phyloP scores from a whole-genome alignment of 75 land plant species.

The Larix kaempferi region DNA sequence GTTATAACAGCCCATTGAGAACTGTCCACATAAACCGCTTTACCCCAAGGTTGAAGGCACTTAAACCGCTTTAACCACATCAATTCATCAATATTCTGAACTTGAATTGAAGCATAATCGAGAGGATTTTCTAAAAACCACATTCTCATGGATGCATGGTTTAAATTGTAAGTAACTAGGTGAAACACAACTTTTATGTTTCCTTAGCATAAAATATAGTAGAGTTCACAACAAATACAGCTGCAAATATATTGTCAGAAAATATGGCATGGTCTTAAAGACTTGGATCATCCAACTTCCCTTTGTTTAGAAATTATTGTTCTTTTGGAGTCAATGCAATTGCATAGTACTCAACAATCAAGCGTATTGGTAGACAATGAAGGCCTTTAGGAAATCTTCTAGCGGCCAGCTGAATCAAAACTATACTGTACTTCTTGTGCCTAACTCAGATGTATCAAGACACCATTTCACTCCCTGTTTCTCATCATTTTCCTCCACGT shows the following conservation, averaged over 20 bases:
- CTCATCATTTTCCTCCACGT: too few relatives aligned
- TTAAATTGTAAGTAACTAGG: conserved; percentile 68
- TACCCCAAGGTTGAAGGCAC: too few relatives aligned
- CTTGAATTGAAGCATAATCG: too few relatives aligned
- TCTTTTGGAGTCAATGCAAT: conserved; percentile 32
- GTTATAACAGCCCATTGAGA: too few relatives aligned
- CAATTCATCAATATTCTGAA: too few relatives aligned
- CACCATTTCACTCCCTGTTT: too few relatives aligned
- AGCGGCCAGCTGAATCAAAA: conserved; percentile 58
- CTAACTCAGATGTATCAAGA: too few relatives aligned
- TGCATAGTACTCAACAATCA: conserved; percentile 59
- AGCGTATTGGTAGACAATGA: conserved; percentile 71
- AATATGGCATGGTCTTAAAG: conserved; percentile 52
- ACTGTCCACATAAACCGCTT: too few relatives aligned
- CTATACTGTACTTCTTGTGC: conserved; percentile 45
- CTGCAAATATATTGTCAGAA: conserved; percentile 77
- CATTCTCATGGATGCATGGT: conserved; percentile 64
- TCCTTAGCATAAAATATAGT: conserved; percentile 18
- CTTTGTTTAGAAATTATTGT: conserved; percentile 28
- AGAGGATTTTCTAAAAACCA: conserved; percentile 38
- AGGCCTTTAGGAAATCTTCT: conserved; percentile 74
- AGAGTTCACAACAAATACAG: conserved; percentile 75
- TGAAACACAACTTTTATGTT: conserved; percentile 59
- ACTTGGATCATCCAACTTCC: conserved; percentile 15
- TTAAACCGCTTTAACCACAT: too few relatives aligned